These are phyloP conservation scores for Dittrichia graveolens DNA, from an alignment of 129 eudicot species.

Conservation along the genomic window DNA sequence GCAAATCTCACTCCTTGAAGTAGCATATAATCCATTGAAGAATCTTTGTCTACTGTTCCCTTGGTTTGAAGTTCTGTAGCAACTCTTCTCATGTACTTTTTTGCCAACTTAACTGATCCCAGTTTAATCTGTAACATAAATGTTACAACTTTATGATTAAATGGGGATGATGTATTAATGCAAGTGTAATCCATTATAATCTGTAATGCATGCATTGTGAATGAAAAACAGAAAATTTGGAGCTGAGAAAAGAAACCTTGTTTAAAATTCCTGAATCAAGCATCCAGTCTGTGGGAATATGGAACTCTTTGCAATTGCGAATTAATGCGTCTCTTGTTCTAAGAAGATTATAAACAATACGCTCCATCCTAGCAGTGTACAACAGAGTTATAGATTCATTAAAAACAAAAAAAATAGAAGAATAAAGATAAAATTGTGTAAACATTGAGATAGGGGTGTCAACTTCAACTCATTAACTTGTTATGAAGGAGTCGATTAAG, in stretches of 20 bases:
- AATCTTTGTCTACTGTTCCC: slow-evolving; percentile 71
- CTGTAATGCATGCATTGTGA: not conserved
- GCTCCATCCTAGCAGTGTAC: slow-evolving; percentile 67
- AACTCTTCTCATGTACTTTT: slow-evolving; percentile 84
- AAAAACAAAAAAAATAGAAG: not conserved
- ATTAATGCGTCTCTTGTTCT: slow-evolving; percentile 73
- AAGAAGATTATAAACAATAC: slow-evolving; percentile 64
- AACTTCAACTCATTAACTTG: no score
- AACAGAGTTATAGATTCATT: slow-evolving; percentile 1
- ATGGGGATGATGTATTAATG: not conserved
- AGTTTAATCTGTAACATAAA: slow-evolving; percentile 59
- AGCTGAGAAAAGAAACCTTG: slow-evolving; percentile 50
- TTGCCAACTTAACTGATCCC: slow-evolving; percentile 85
- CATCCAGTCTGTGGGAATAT: slow-evolving; percentile 95
- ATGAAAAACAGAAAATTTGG: not conserved
- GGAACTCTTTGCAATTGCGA: slow-evolving; percentile 80
- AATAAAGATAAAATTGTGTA: no score
- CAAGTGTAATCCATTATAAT: not conserved
- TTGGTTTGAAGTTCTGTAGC: slow-evolving; percentile 81
- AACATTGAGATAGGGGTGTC: no score
- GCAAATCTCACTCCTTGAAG: slow-evolving; percentile 98
- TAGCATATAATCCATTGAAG: slow-evolving; percentile 86
- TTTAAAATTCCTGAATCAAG: slow-evolving; percentile 80
- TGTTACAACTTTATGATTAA: no score
- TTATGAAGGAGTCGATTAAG: no score